phyloP scores from a whole-genome alignment of 139 green algal species.

The Coccomyxa sp. region DNA sequence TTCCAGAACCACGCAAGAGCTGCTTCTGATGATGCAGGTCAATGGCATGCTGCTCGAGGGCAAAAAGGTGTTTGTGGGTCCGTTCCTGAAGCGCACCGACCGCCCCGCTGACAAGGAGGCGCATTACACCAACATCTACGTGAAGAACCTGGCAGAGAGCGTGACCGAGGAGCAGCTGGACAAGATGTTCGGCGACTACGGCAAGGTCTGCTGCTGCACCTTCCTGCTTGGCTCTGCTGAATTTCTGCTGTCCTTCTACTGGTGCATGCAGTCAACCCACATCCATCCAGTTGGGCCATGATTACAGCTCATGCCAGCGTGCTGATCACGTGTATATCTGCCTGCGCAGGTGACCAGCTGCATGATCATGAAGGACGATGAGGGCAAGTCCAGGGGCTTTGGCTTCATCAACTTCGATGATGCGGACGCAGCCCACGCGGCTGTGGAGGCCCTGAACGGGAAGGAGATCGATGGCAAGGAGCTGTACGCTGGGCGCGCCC shows the following conservation, averaged over 20 bases:
- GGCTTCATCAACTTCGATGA: conserved; percentile 91
- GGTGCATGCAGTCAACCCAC: neutral
- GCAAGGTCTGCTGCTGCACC: conserved; percentile 55
- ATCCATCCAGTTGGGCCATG: neutral
- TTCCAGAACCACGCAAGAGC: no score
- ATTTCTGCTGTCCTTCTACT: neutral
- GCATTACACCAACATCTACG: conserved; percentile 88
- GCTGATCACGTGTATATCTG: neutral
- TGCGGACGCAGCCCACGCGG: conserved; percentile 54
- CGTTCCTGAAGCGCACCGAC: conserved; percentile 77
- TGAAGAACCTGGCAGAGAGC: conserved; percentile 83
- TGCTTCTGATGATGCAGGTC: conserved; percentile 24
- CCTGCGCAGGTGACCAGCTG: neutral
- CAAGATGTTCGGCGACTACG: conserved; percentile 65
- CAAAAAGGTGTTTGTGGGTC: conserved; percentile 76
- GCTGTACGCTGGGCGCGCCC: conserved; percentile 55
- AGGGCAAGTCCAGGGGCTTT: conserved; percentile 76
- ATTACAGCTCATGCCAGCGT: neutral
- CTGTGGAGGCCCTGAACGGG: conserved; percentile 73
- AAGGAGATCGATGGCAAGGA: conserved; percentile 70
- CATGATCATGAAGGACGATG: conserved; percentile 46
- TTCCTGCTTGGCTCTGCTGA: no score
- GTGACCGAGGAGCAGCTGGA: conserved; percentile 61
- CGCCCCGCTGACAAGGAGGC: conserved; percentile 45
- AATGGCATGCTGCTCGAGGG: conserved; percentile 69